Percentiles rank a stretch among this genome's conserved stretches.
Conservation (phyloP, 176 grass and related monocot species). For the Eleusine coracana region DNA sequence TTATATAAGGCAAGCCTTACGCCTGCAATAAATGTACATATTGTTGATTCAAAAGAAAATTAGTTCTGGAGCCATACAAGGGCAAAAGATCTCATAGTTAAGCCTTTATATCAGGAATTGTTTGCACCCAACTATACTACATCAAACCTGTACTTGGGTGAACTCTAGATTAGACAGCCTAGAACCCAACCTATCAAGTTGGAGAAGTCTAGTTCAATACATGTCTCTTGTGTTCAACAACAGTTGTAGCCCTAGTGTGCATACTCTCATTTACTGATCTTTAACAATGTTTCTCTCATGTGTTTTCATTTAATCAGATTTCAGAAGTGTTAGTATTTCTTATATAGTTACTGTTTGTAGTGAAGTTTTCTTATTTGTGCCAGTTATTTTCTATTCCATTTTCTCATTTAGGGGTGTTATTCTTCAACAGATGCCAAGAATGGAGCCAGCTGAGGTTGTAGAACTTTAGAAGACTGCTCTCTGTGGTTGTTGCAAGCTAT, state of each 20-base stretch:
- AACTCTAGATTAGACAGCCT: conserved; percentile 16
- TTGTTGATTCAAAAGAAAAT: neutral
- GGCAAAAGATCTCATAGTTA: neutral
- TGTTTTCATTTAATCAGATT: conserved; percentile 13
- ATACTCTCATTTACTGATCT: neutral
- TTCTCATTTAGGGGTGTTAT: neutral
- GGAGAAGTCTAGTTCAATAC: conserved; percentile 5
- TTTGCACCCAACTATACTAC: neutral
- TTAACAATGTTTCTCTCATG: neutral
- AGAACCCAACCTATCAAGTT: neutral
- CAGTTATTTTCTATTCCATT: neutral
- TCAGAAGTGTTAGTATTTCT: conserved; percentile 6
- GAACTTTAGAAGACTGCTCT: conserved; percentile 39
- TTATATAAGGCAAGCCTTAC: too few relatives aligned
- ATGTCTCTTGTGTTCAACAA: conserved; percentile 3
- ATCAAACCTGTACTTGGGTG: neutral
- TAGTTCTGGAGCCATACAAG: neutral
- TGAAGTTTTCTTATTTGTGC: neutral
- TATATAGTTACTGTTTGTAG: neutral
- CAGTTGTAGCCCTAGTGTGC: neutral
- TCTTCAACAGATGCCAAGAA: neutral
- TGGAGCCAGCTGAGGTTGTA: conserved; percentile 1
- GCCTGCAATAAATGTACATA: too few relatives aligned
- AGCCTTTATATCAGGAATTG: neutral
- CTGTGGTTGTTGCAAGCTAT: conserved; percentile 59